Percentiles rank a stretch among this genome's conserved stretches.
phyloP scores from a whole-genome alignment of 2,329 filamentous ascomycete genomes.

The Pestalotiopsis sp. region DNA sequence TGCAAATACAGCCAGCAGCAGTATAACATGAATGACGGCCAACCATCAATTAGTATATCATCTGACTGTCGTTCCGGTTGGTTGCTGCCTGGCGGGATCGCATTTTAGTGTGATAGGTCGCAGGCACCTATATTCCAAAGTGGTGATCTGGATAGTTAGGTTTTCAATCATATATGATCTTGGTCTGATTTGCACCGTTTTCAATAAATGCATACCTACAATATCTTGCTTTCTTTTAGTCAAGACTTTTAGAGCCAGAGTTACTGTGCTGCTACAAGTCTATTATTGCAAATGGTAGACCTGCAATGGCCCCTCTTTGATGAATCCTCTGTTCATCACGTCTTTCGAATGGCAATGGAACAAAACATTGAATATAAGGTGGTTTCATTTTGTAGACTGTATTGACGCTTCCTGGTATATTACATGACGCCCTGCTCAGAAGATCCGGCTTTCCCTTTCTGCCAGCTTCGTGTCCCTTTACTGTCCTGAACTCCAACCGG shows the following conservation, averaged over 20 bases:
- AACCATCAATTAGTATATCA: background rate
- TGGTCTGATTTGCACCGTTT: too few species aligned
- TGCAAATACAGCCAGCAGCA: too few species aligned
- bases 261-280: too few species aligned
- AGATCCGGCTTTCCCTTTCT: background rate
- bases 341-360: background rate
- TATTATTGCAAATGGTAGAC: too few species aligned
- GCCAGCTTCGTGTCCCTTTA: background rate
- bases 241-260: too few species aligned
- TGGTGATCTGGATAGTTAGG: too few species aligned
- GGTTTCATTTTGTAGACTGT: background rate
- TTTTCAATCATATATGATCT: too few species aligned
- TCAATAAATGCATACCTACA: too few species aligned
- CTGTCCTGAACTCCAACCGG: background rate
- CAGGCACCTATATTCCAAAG: background rate
- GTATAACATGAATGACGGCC: background rate
- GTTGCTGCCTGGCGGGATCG: background rate
- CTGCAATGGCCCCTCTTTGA: too few species aligned
- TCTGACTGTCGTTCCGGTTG: background rate
- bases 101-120: background rate
- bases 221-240: too few species aligned
- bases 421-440: background rate
- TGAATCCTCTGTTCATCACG: background rate
- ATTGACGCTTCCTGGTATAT: background rate
- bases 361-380: background rate